Base-by-base conservation (phyloP, 495 filamentous ascomycete genomes). In the Xylaria telfairii region DNA sequence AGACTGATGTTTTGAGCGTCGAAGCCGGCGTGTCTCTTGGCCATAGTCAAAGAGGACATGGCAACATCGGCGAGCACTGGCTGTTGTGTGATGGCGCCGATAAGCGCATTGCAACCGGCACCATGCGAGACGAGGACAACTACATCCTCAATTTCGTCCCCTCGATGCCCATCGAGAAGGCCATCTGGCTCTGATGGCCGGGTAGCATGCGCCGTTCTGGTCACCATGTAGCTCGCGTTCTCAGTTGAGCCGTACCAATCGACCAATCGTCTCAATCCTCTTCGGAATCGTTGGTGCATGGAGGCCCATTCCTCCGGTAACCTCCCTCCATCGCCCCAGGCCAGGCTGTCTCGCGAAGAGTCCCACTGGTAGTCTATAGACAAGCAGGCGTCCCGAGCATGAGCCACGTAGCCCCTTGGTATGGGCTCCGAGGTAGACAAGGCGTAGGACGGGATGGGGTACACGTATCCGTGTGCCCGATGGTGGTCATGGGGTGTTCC, bases 91-190 rank as follows among this genome's bases (percentile, higher is more conserved):
- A 99, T 84, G 5, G 93, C 93, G 7, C 95, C 94, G 61, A 98
- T 94, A 59, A 99, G 80, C 0, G 96, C 96, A 81, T 99, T 99
- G 81, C 96, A 97, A 60, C 95, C 96, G 13, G 96, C 96, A n/a
- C 95, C 95, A 75, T 99, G 96, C 0, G 96, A 97, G 62, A 99
- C 93, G 15, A 99, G 80, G 37, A 99, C 86, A n/a, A 99, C 80
- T 8, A 98, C 89, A 0, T 92, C 87, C 74, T 98, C 93, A 5
- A 86, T 82, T 30, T 90, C 87, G 3, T 86, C 82, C 15, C 87
- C 84, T 17, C 84, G 81, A 6, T 86, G 81, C 69, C 85, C 82
- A 67, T 87, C 82, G 8, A 75, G 59, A 2, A 75, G 49, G 47
- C 37, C 54, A 4, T 81, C 75, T 26, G 72, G 67, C 68, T 82